These are phyloP conservation scores for Phytophthora nicotianae DNA, from an alignment of 352 stramenopile genomes.

Conservation along the genomic window DNA sequence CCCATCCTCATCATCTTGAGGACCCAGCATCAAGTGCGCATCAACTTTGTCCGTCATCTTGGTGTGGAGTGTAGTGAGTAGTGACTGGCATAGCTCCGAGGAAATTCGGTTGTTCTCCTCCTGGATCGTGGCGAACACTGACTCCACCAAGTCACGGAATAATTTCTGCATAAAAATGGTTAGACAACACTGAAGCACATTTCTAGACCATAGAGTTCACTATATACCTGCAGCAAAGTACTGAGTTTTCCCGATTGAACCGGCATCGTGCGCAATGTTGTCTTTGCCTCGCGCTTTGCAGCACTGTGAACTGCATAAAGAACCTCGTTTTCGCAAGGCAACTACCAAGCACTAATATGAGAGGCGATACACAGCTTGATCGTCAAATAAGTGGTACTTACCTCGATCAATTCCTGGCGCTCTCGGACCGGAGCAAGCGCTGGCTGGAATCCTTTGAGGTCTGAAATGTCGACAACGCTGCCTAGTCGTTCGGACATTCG, in stretches of 20 bases:
- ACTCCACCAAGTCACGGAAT: conserved; percentile 77
- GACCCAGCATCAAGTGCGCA: conserved; percentile 47
- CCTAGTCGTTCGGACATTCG: conserved; percentile 70
- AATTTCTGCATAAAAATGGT: conserved; percentile 58
- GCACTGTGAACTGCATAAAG: conserved; percentile 53
- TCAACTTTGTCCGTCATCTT: conserved; percentile 68
- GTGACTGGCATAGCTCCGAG: conserved; percentile 55
- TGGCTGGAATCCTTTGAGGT: conserved; percentile 63
- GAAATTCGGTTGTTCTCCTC: conserved; percentile 81
- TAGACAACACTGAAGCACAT: conserved; percentile 3
- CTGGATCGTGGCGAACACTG: conserved; percentile 64
- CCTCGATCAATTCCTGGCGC: conserved; percentile 43
- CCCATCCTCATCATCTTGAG: conserved; percentile 53
- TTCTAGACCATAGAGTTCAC: neutral
- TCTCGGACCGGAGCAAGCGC: conserved; percentile 37
- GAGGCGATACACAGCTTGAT: neutral
- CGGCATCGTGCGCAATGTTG: conserved; percentile 63
- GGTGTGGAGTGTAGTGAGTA: conserved; percentile 61
- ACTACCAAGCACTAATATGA: conserved; percentile 29
- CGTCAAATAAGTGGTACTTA: conserved; percentile 15
- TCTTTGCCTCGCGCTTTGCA: conserved; percentile 55
- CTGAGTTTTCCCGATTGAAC: conserved; percentile 71
- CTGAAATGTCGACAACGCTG: conserved; percentile 73
- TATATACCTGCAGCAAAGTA: conserved; percentile 55
- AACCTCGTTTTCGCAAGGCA: conserved; percentile 64